phyloP scores from a whole-genome alignment of 1,284 basidiomycete species.

The Moesziomyces parantarcticus region DNA sequence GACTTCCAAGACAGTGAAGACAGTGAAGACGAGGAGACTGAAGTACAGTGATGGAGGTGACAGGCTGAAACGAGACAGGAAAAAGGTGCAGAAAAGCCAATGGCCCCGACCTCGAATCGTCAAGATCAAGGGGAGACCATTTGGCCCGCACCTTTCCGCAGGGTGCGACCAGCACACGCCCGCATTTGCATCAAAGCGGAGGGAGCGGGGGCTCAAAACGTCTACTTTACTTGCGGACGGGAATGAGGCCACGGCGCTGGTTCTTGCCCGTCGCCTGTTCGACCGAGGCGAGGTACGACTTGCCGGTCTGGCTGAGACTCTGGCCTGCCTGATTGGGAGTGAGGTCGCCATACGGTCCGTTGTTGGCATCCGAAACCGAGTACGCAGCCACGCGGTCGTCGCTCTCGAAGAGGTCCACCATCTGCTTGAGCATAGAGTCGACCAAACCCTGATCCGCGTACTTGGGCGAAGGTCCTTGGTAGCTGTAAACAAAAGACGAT shows the following conservation, averaged over 20 bases:
- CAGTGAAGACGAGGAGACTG: too few species aligned
- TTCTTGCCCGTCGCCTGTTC: slow-evolving; percentile 10
- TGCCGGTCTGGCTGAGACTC: slow-evolving; percentile 33
- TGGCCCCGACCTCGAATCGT: neutral
- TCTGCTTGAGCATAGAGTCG: slow-evolving; percentile 38
- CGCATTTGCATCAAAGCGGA: too few species aligned
- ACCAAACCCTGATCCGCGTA: slow-evolving; percentile 48
- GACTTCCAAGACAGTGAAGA: too few species aligned
- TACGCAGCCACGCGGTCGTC: slow-evolving; percentile 52
- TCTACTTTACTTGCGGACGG: slow-evolving; percentile 25
- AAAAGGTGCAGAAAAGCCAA: too few species aligned
- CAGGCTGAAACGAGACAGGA: too few species aligned
- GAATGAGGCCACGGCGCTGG: slow-evolving; percentile 17
- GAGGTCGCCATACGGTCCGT: slow-evolving; percentile 42
- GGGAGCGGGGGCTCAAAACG: too few species aligned
- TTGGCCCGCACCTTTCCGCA: too few species aligned
- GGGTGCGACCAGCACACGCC: too few species aligned
- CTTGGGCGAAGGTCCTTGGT: slow-evolving; percentile 33
- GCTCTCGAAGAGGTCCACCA: slow-evolving; percentile 51
- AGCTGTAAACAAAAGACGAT: too few species aligned
- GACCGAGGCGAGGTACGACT: slow-evolving; percentile 36
- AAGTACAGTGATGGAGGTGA: too few species aligned
- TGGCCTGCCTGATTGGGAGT: slow-evolving; percentile 45
- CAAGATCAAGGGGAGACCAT: neutral
- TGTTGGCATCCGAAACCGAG: slow-evolving; percentile 52